Percentiles rank a stretch among this genome's conserved stretches.
phyloP scores from a whole-genome alignment of 768 basidiomycete species.

The Pleurotus tuber-regium region DNA sequence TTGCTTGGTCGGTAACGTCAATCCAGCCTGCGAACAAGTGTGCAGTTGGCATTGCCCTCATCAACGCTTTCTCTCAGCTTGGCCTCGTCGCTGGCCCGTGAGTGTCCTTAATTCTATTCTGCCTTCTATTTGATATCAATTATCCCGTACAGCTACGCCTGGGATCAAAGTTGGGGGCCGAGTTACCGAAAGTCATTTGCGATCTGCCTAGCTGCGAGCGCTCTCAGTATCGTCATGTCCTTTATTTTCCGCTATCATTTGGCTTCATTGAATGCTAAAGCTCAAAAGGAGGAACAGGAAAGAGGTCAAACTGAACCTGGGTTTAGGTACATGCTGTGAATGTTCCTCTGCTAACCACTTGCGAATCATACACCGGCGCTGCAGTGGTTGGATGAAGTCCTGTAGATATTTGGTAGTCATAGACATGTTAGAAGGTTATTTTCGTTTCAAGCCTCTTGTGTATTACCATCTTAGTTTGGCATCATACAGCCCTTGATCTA shows the following conservation, averaged over 20 bases:
- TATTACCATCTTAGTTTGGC: too few relatives aligned
- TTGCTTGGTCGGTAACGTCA: constrained; percentile 18
- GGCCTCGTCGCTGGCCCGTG: constrained; percentile 7
- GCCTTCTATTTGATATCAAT: background rate
- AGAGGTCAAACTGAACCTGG: constrained; percentile 7
- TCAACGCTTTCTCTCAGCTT: constrained; percentile 7
- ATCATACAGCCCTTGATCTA: too few relatives aligned
- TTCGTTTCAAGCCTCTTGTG: too few relatives aligned
- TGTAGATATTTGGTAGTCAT: background rate
- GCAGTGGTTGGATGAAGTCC: background rate
- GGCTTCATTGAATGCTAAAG: constrained; percentile 29
- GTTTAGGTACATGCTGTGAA: constrained; percentile 1
- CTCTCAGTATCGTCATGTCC: constrained; percentile 49
- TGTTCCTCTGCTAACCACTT: background rate
- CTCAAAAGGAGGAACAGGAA: constrained; percentile 6
- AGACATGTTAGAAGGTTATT: background rate
- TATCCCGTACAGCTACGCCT: background rate
- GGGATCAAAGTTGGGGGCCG: constrained; percentile 8
- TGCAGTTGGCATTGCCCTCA: constrained; percentile 4
- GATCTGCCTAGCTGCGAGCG: constrained; percentile 66
- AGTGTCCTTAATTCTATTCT: background rate
- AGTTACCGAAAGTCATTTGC: constrained; percentile 47
- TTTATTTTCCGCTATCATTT: constrained; percentile 46
- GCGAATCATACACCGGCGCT: background rate
- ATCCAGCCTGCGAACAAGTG: constrained; percentile 26